Evolutionary conservation across 1,284 basidiomycete genomes (phyloP).

Genomic region (Moesziomyces antarcticus): DNA sequence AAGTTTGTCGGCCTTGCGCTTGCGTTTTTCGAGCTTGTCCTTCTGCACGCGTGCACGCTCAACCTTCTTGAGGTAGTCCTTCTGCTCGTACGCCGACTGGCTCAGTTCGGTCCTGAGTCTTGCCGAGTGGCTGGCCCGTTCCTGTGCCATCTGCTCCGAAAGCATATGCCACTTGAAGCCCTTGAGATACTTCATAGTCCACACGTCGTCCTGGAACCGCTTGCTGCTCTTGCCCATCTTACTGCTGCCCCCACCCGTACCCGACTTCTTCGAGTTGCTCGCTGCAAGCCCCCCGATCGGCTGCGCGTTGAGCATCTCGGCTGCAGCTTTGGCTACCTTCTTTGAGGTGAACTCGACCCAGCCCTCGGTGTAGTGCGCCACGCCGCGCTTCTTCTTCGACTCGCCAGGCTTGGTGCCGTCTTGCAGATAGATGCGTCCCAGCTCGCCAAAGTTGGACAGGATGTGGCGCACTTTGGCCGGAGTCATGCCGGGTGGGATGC

Average conservation of each 20-base stretch:
- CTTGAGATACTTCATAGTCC: slow-evolving; percentile 99
- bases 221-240: slow-evolving; percentile 52
- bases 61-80: slow-evolving; percentile 92
- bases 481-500: slow-evolving; percentile 98
- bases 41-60: slow-evolving; percentile 90
- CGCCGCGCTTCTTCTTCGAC: slow-evolving; percentile 52
- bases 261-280: slow-evolving; percentile 43
- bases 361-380: slow-evolving; percentile 89
- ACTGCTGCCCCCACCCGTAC: slow-evolving; percentile 45
- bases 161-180: slow-evolving; percentile 99
- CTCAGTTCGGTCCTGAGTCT: slow-evolving; percentile 90
- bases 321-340: slow-evolving; percentile 86
- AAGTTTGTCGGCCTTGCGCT: slow-evolving; percentile 35
- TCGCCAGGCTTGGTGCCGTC: slow-evolving; percentile 45
- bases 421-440: slow-evolving; percentile 64
- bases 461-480: slow-evolving; percentile 91
- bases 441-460: slow-evolving; percentile 64
- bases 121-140: slow-evolving; percentile 87
- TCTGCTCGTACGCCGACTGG: slow-evolving; percentile 87
- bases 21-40: slow-evolving; percentile 79
- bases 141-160: slow-evolving; percentile 96
- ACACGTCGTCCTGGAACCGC: slow-evolving; percentile 91
- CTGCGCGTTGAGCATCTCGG: slow-evolving; percentile 94
- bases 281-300: slow-evolving; percentile 75
- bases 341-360: slow-evolving; percentile 99